Evolutionary conservation across 768 basidiomycete genomes (phyloP), one percentile per base, ranked within the genome.

Genomic region (Hebeloma cylindrosporum): DNA sequence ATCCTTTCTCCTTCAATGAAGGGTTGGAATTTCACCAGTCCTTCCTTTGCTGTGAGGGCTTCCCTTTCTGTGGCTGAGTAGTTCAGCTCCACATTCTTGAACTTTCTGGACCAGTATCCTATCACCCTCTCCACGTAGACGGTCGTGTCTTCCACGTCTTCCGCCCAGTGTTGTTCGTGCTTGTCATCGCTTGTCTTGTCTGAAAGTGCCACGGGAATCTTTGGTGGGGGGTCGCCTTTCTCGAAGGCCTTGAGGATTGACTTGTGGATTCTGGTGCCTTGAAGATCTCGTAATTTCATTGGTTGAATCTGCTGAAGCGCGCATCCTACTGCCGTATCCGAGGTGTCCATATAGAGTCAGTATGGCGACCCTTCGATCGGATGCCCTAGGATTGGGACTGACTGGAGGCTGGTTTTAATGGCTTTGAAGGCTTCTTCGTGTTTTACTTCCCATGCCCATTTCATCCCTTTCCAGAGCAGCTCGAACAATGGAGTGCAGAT

Each of bases 331-430:
- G 54, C 61, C 14, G 47, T 47, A 21, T 65, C 63, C 1, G 52
- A 63, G 1, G 62, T 56, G 37, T 71, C 67, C 1, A 62, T 65
- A 38, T 71, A 71, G 0, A 71, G 50, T 8, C 60, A 49, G 44
- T 70, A 71, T 0, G 61, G 63, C 22, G 8, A 14, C 0, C 60
- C 58, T n/a, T 37, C 40, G 0, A 57, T 53, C 0, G 67, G 56
- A 42, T 66, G 60, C 3, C 58, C 66, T 14, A 58, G 40, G 4
- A 71, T 53, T 2, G 67, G 69, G 0, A 67, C 62, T 13, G 28
- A 43, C 5, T 44, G 28, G 1, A 70, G 50, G 4, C 57, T 56
- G 11, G 41, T 29, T 29, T 70, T 69, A 5, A 49, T 47, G 32
- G 50, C 37, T n/a, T 59, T 42, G 47, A 64, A 71, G 7, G 66